A percentile compares a stretch with the other conserved stretches of the same genome.
These are phyloP conservation scores for Platanthera zijinensis DNA, from an alignment of 106 monocot species.

Conservation along the genomic window DNA sequence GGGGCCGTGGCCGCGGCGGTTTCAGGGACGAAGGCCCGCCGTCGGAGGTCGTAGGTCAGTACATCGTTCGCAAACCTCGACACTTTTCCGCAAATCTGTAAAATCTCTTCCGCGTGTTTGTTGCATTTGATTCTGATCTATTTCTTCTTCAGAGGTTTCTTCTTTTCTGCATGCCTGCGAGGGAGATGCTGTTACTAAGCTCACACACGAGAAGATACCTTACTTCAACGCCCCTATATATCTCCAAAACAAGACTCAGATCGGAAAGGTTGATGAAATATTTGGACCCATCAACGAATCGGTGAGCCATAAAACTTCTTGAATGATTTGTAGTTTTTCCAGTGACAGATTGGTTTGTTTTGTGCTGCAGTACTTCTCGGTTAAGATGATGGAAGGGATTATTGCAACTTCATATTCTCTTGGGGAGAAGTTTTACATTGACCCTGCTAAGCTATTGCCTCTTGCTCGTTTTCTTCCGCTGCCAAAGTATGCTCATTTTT, in stretches of 20 bases:
- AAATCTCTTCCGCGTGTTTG: background rate
- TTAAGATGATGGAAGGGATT: slow-evolving; percentile 93
- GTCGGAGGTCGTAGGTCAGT: slow-evolving; percentile 78
- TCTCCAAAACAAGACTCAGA: slow-evolving; percentile 88
- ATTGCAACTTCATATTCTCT: slow-evolving; percentile 59
- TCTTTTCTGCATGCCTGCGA: slow-evolving; percentile 85
- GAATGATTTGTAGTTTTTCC: background rate
- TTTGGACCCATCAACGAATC: slow-evolving; percentile 97
- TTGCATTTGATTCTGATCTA: background rate
- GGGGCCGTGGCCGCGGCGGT: slow-evolving; percentile 55
- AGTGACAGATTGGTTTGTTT: background rate
- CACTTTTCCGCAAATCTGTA: background rate
- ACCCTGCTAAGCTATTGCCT: slow-evolving; percentile 79
- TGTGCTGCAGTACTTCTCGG: slow-evolving; percentile 57
- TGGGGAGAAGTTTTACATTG: slow-evolving; percentile 90
- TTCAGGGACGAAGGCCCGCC: slow-evolving; percentile 91
- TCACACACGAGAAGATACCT: slow-evolving; percentile 87
- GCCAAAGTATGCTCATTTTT: slow-evolving; percentile 55
- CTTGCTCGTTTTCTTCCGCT: slow-evolving; percentile 72
- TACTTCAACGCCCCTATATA: slow-evolving; percentile 94
- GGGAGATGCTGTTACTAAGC: slow-evolving; percentile 75
- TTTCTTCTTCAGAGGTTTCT: slow-evolving; percentile 53
- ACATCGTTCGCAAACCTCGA: background rate
- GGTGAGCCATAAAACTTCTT: slow-evolving; percentile 31
- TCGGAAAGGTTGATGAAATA: slow-evolving; percentile 94